These are phyloP conservation scores for Fusarium pseudonygamai DNA, from an alignment of 2,329 filamentous ascomycete species.

Conservation along the genomic window DNA sequence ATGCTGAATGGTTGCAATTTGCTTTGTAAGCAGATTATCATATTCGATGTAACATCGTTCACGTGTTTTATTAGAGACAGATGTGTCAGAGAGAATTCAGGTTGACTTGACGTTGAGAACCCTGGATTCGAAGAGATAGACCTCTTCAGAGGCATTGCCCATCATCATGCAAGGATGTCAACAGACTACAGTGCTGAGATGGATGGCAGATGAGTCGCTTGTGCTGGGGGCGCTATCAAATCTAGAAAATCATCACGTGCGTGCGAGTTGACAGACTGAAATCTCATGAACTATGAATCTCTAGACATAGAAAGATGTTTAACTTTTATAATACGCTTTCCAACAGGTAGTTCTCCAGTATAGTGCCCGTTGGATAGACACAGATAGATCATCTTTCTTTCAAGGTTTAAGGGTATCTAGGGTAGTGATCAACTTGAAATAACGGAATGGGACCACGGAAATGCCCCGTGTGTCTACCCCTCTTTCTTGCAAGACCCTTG, in stretches of 20 bases:
- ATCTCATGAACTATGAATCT: background rate
- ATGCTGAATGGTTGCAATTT: background rate
- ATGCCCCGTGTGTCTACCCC: background rate
- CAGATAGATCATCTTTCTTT: background rate
- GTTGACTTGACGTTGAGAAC: background rate
- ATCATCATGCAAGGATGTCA: background rate
- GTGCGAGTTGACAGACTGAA: background rate
- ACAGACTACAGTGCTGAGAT: too few species aligned
- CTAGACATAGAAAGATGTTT: background rate
- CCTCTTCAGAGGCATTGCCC: rapidly evolving
- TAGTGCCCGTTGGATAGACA: background rate
- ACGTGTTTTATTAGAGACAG: background rate
- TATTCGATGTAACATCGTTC: background rate
- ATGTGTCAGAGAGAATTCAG: background rate
- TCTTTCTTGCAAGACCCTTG: too few species aligned
- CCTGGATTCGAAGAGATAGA: background rate
- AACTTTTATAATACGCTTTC: rapidly evolving
- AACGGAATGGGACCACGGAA: background rate
- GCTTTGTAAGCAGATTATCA: background rate
- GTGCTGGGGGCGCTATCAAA: rapidly evolving
- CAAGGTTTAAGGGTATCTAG: background rate
- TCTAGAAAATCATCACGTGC: background rate
- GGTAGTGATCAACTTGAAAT: background rate
- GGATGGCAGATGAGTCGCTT: too few species aligned
- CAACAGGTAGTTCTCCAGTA: too few species aligned